phyloP scores from a whole-genome alignment of 257 asterid genomes.

The Fraxinus americana region DNA sequence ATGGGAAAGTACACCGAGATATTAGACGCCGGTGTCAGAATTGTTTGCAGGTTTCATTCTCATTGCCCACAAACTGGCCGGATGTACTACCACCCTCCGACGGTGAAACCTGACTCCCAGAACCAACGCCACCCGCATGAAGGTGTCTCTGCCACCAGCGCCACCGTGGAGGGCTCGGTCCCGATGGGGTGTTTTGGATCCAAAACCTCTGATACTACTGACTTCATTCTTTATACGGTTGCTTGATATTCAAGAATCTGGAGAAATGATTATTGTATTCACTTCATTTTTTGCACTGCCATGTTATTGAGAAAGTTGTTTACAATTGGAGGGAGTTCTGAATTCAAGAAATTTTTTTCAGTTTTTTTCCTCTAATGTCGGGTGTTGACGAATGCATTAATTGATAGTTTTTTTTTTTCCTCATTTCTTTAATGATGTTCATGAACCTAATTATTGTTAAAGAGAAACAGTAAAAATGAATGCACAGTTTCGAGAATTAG shows the following conservation, averaged over 20 bases:
- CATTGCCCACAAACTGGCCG: constrained; percentile 78
- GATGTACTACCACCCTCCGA: constrained; percentile 72
- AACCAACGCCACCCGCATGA: neutral
- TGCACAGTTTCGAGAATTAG: neutral
- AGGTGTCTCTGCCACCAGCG: neutral
- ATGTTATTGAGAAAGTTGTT: neutral
- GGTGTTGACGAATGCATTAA: neutral
- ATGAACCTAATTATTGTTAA: neutral
- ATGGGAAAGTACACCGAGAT: constrained; percentile 58
- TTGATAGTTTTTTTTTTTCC: too few species aligned
- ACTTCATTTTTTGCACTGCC: neutral
- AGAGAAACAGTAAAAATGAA: neutral
- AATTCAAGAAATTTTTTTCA: neutral
- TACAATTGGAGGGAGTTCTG: neutral
- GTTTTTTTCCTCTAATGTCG: neutral
- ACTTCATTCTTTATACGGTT: constrained; percentile 58
- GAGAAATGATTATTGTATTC: neutral
- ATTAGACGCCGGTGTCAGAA: constrained; percentile 47
- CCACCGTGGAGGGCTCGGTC: constrained; percentile 6
- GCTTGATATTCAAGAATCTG: constrained; percentile 20
- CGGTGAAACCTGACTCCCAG: constrained; percentile 14
- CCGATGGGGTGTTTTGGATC: constrained; percentile 19
- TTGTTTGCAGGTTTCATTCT: constrained; percentile 55
- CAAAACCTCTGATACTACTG: constrained; percentile 37
- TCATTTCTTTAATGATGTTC: too few species aligned